These are phyloP conservation scores for Pseudogymnoascus sp. DNA, from an alignment of 2,329 filamentous ascomycete genomes.

Conservation along the genomic window DNA sequence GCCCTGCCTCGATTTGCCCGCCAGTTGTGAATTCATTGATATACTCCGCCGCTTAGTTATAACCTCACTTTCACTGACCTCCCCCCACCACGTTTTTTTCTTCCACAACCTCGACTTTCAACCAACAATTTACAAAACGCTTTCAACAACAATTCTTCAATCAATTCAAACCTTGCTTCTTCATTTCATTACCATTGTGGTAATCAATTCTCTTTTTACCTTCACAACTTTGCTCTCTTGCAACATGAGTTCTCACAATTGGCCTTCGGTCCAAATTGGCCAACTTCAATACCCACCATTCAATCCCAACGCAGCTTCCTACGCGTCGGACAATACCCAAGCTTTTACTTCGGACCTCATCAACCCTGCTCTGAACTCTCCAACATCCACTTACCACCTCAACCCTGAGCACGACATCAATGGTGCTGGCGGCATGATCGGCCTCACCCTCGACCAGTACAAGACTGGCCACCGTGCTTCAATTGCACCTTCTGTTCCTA, in stretches of 20 bases:
- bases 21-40: slow-evolving; percentile 6
- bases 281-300: slow-evolving; percentile 4
- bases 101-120: neutral
- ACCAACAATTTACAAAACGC: neutral
- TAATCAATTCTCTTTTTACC: neutral
- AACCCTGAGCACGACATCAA: neutral
- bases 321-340: neutral
- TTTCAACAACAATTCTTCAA: neutral
- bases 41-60: slow-evolving; percentile 1
- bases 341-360: neutral
- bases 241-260: slow-evolving; percentile 12
- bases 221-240: neutral
- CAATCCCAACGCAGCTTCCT: slow-evolving; percentile 9
- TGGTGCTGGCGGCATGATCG: neutral
- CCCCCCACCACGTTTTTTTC: neutral
- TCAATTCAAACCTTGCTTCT: slow-evolving; percentile 1
- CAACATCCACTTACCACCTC: neutral
- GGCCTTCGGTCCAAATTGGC: neutral
- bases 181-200: neutral
- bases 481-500: neutral
- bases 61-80: slow-evolving; percentile 6
- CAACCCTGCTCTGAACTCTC: neutral
- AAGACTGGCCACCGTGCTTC: neutral
- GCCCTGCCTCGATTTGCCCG: neutral
- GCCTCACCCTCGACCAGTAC: slow-evolving; percentile 5